These are phyloP conservation scores for Chalciporus piperatus DNA, from an alignment of 768 basidiomycete species.

Conservation along the genomic window DNA sequence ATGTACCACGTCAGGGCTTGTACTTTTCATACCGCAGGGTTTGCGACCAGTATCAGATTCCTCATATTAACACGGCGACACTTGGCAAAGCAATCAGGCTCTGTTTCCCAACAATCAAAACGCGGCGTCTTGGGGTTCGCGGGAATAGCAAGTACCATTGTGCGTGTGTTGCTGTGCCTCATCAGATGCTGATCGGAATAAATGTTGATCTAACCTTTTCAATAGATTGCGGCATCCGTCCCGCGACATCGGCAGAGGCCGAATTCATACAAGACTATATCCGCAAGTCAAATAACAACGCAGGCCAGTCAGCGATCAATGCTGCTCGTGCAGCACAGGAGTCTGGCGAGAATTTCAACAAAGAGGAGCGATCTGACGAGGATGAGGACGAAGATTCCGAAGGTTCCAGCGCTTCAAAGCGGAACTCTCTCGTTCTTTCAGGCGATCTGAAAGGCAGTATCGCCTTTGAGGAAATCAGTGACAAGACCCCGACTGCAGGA, in stretches of 20 bases:
- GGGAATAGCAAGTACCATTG: conserved; percentile 98
- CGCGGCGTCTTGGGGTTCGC: conserved; percentile 85
- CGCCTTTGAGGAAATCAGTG: conserved; percentile 65
- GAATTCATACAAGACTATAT: conserved; percentile 93
- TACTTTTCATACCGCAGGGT: conserved; percentile 91
- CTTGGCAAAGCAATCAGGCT: conserved; percentile 92
- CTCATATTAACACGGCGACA: conserved; percentile 94
- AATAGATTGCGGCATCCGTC: conserved; percentile 87
- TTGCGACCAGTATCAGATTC: conserved; percentile 90
- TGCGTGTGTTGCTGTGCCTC: conserved; percentile 43
- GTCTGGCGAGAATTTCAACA: conserved; percentile 55
- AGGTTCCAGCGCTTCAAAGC: conserved; percentile 69
- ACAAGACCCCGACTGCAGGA: conserved; percentile 85
- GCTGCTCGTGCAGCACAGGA: conserved; percentile 72
- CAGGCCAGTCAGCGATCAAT: conserved; percentile 71
- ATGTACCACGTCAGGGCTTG: conserved; percentile 90
- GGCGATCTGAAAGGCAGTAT: conserved; percentile 57
- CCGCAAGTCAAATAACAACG: conserved; percentile 85
- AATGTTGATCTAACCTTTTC: conserved; percentile 28
- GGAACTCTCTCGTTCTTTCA: conserved; percentile 67
- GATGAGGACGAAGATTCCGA: conserved; percentile 88
- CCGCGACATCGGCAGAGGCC: conserved; percentile 86
- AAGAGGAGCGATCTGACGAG: conserved; percentile 75
- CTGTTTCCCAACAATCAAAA: conserved; percentile 95
- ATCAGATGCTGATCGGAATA: conserved; percentile 31